phyloP scores from a whole-genome alignment of 371 early-diverging fungal genomes.

The Rhizopus microsporus region DNA sequence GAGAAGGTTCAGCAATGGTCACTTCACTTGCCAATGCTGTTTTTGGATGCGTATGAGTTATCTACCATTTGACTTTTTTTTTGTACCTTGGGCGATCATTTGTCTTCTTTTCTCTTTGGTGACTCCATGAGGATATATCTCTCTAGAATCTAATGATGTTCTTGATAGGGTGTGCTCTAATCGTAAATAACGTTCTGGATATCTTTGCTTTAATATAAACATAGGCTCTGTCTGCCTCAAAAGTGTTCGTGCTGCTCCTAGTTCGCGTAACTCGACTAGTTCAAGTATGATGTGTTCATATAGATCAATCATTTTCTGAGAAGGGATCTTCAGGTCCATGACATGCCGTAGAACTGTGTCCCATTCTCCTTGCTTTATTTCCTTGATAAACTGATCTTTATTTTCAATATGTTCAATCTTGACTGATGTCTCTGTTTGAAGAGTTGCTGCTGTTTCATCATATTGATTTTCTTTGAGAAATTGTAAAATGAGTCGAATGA shows the following conservation, averaged over 20 bases:
- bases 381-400: conserved; percentile 69
- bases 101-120: conserved; percentile 74
- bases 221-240: conserved; percentile 88
- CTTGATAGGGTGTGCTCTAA: conserved; percentile 77
- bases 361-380: conserved; percentile 85
- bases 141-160: conserved; percentile 65
- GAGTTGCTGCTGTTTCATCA: conserved; percentile 63
- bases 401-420: conserved; percentile 88
- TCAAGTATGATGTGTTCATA: conserved; percentile 93
- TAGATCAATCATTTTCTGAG: conserved; percentile 73
- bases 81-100: conserved; percentile 70
- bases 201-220: conserved; percentile 67
- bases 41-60: background rate
- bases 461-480: conserved; percentile 91
- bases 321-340: conserved; percentile 68
- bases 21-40: conserved; percentile 68
- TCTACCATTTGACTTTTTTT: background rate
- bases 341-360: conserved; percentile 79
- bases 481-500: conserved; percentile 76
- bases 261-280: conserved; percentile 66
- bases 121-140: conserved; percentile 56
- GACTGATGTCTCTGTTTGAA: conserved; percentile 86
- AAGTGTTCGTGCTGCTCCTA: conserved; percentile 83
- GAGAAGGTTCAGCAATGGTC: conserved; percentile 73
- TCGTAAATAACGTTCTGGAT: conserved; percentile 77